Base-by-base conservation (phyloP, 768 basidiomycete genomes). In the Boletus tomentosulus region DNA sequence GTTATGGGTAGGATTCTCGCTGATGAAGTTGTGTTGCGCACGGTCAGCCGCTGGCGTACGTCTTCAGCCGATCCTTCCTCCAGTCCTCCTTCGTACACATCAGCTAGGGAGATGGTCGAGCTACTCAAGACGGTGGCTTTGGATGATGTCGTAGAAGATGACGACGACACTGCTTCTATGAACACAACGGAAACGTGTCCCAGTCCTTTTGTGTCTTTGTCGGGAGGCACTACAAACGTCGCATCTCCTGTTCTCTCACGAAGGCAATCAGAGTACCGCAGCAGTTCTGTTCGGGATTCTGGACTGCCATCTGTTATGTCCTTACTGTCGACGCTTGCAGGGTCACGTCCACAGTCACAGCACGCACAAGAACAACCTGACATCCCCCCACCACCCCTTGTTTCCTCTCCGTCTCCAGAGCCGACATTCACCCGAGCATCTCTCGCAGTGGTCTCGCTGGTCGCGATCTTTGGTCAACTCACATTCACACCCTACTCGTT, bases 401-500 rank as follows among this genome's bases (percentile, higher is more conserved):
- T 68, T 49, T 50, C 66, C 22, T 63, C 67, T 4, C 66, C 66
- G 24, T 39, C 62, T 43, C 58, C 63, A 41, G 65, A 62, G 13
- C 62, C 61, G n/a, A 57, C 59, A 22, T 60, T 76, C 12, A 73
- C 81, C 16, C 75, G 78, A 8, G 76, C 78, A 44, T 77, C 87
- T 12, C 76, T 79, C 2, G 87, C 88, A 11, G 78, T 83, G 19
- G 77, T 80, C 10, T 81, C 85, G 0, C 74, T 92, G 6, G 73
- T 89, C 28, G 73, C 78, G 27, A 76, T 85, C 28, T 92, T 91
- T 68, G 77, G 77, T 56, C 86, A 87, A 62, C 76, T 91, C 27
- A 70, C 81, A 1, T 90, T 91, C 63, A 86, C 87, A 0, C 84
- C 86, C 0, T 77, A 81, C 56, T 75, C 82, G 2, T 68, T 84